Evolutionary conservation across 371 early-diverging fungal species (phyloP).

Genomic region (Racocetra persica): DNA sequence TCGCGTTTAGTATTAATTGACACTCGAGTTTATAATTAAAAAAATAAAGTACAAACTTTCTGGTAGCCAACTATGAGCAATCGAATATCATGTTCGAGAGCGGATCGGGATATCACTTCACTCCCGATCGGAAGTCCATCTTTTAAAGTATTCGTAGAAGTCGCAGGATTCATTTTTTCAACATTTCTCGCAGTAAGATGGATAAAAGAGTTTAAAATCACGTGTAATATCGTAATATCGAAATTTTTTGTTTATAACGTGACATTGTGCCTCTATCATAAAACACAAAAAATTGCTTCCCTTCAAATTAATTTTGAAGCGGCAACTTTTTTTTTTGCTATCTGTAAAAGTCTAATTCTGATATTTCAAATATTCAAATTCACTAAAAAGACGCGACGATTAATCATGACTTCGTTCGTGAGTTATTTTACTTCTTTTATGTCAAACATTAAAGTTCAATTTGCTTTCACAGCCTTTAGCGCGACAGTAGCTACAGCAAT

Average conservation of each 20-base stretch:
- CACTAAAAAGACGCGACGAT: not conserved
- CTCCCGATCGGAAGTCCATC: slow-evolving; percentile 7
- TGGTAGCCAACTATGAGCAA: slow-evolving; percentile 6
- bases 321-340: no score
- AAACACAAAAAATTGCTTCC: no score
- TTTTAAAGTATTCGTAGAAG: not conserved
- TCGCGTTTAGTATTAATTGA: not conserved
- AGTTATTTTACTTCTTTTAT: not conserved
- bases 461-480: slow-evolving; percentile 23
- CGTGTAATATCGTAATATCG: no score
- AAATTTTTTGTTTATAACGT: no score
- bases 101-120: not conserved
- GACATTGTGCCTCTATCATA: no score
- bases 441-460: slow-evolving; percentile 11
- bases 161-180: no score
- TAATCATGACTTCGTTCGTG: not conserved
- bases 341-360: no score
- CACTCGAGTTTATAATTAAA: not conserved
- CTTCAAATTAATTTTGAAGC: no score
- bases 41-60: not conserved
- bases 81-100: slow-evolving; percentile 26
- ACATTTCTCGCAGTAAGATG: no score
- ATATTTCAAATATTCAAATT: no score
- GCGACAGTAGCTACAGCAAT: slow-evolving; percentile 26
- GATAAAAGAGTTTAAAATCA: no score